phyloP scores from a whole-genome alignment of 2,329 filamentous ascomycete species.

The Fusarium xyrophilum region DNA sequence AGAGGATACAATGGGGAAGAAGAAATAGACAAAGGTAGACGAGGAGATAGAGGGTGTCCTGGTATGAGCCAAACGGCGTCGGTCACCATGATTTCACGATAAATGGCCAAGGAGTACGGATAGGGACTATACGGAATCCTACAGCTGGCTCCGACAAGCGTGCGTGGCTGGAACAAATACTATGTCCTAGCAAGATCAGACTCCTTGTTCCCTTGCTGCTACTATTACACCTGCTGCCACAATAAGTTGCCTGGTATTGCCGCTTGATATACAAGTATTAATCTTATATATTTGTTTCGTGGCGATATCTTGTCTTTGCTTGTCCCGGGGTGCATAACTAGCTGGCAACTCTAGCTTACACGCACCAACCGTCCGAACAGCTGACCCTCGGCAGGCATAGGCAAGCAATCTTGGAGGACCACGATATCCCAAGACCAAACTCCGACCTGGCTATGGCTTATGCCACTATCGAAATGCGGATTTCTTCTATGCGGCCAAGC shows the following conservation, averaged over 20 bases:
- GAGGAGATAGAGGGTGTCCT: not conserved
- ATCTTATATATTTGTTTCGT: not conserved
- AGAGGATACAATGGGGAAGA: not conserved
- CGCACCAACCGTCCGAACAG: slow-evolving; percentile 2
- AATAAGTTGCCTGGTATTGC: not conserved
- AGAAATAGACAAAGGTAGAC: not conserved
- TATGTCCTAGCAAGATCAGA: not conserved
- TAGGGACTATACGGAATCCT: not conserved
- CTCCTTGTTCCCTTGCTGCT: not conserved
- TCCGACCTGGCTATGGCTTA: not conserved
- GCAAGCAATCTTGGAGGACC: not conserved
- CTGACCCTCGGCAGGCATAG: slow-evolving; percentile 5
- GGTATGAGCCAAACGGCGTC: not conserved
- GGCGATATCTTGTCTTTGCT: not conserved
- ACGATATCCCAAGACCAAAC: not conserved
- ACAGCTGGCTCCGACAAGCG: not conserved
- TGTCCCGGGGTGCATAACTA: slow-evolving; percentile 6
- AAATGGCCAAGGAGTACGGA: not conserved
- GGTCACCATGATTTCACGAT: not conserved
- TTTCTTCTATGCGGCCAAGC: not conserved
- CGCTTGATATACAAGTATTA: not conserved
- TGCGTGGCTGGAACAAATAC: not conserved
- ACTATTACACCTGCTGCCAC: not conserved
- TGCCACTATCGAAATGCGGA: not conserved
- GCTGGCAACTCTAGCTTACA: slow-evolving; percentile 3